A percentile compares a stretch with the other conserved stretches of the same genome.
These are phyloP conservation scores for Fragaria iinumae DNA, from an alignment of 306 rosid genomes.

Conservation along the genomic window DNA sequence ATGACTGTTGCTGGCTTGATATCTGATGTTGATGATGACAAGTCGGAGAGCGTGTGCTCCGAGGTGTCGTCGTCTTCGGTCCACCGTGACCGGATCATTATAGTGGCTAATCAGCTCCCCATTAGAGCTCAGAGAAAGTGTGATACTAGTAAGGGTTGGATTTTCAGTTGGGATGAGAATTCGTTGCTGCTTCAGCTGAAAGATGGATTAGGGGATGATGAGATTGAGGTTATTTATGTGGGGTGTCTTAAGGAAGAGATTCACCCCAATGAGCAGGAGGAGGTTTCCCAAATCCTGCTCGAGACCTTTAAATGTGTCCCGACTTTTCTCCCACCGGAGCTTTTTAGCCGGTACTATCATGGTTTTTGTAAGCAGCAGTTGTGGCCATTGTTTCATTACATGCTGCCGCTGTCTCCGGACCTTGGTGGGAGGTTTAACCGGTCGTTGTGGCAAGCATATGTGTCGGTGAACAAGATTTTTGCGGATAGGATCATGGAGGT, in stretches of 20 bases:
- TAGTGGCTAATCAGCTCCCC: slow-evolving; percentile 85
- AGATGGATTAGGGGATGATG: slow-evolving; percentile 84
- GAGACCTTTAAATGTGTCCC: slow-evolving; percentile 73
- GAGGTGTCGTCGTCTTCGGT: slow-evolving; percentile 54
- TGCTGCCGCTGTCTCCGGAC: slow-evolving; percentile 75
- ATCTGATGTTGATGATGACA: slow-evolving; percentile 65
- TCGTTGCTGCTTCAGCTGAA: slow-evolving; percentile 70
- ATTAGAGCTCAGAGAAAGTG: slow-evolving; percentile 54
- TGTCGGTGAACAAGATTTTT: slow-evolving; percentile 72
- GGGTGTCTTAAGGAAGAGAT: slow-evolving; percentile 76
- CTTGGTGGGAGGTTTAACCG: slow-evolving; percentile 80
- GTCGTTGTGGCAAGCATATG: slow-evolving; percentile 74
- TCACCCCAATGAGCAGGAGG: slow-evolving; percentile 72
- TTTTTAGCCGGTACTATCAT: slow-evolving; percentile 62
- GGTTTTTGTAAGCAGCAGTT: slow-evolving; percentile 80
- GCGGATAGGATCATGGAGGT: slow-evolving; percentile 91
- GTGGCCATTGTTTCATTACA: slow-evolving; percentile 89
- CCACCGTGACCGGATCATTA: slow-evolving; percentile 59
- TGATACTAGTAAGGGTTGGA: slow-evolving; percentile 52
- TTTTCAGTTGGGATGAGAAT: slow-evolving; percentile 73
- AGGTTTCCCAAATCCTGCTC: slow-evolving; percentile 66
- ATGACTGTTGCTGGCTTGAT: slow-evolving; percentile 75
- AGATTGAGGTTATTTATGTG: slow-evolving; percentile 69
- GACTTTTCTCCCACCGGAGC: slow-evolving; percentile 64
- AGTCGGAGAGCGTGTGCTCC: slow-evolving; percentile 47